Percentiles rank a stretch among this genome's conserved stretches.
Evolutionary conservation across 768 basidiomycete genomes (phyloP).

Genomic region (Hirschioporus abietinus): DNA sequence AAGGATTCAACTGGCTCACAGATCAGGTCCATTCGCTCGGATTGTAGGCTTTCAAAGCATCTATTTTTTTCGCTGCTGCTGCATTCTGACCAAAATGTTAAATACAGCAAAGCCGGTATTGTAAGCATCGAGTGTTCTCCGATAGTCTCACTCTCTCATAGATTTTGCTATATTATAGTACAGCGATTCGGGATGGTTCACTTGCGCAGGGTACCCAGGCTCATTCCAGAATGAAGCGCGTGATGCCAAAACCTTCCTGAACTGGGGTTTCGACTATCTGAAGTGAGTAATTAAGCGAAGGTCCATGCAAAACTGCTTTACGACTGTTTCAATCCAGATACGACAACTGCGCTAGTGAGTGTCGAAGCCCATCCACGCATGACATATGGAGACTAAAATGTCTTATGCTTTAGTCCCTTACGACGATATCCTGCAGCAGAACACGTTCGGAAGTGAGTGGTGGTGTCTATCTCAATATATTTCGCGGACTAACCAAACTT

Average conservation of each 20-base stretch:
- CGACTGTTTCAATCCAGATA: slow-evolving; percentile 32
- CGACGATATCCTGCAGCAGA: slow-evolving; percentile 49
- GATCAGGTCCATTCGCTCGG: slow-evolving; percentile 51
- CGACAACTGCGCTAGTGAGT: slow-evolving; percentile 54
- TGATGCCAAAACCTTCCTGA: slow-evolving; percentile 52
- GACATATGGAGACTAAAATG: not conserved
- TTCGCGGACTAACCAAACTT: not conserved
- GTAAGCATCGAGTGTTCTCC: slow-evolving; percentile 28
- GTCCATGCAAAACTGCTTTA: not conserved
- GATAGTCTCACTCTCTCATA: not conserved
- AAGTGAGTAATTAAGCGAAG: slow-evolving; percentile 36
- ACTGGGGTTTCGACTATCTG: slow-evolving; percentile 63
- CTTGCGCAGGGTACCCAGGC: slow-evolving; percentile 59
- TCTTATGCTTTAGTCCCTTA: slow-evolving; percentile 39
- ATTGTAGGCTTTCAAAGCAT: slow-evolving; percentile 35
- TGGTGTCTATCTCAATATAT: not conserved
- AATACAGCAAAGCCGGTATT: slow-evolving; percentile 52
- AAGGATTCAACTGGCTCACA: slow-evolving; percentile 53
- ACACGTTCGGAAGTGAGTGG: slow-evolving; percentile 48
- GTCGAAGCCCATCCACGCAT: not conserved
- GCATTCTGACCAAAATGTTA: not conserved
- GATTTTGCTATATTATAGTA: slow-evolving; percentile 35
- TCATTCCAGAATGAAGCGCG: slow-evolving; percentile 59
- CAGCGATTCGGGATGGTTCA: slow-evolving; percentile 65
- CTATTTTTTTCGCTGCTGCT: not conserved